These are phyloP conservation scores for Thelonectria discophora DNA, from an alignment of 2,329 filamentous ascomycete genomes.

Conservation along the genomic window DNA sequence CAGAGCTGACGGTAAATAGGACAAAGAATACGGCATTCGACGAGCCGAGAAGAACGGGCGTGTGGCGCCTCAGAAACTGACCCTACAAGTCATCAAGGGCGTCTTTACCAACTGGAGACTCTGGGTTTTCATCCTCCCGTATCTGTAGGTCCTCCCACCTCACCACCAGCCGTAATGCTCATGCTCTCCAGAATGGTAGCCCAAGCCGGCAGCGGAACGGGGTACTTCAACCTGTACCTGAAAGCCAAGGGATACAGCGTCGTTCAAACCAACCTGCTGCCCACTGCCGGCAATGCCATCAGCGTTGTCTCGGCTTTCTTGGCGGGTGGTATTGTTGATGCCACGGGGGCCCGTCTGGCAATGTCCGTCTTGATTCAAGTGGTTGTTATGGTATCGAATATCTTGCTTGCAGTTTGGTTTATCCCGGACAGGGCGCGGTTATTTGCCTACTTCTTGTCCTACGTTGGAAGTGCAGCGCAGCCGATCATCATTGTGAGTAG, in stretches of 20 bases:
- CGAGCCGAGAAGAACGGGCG: slow-evolving; percentile 21
- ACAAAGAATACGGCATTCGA: slow-evolving; percentile 21
- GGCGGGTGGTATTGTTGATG: slow-evolving; percentile 12
- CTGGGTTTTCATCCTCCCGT: slow-evolving; percentile 14
- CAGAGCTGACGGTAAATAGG: background rate
- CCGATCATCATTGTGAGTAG: slow-evolving; percentile 17
- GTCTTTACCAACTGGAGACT: slow-evolving; percentile 15
- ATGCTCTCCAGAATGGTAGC: slow-evolving; percentile 9
- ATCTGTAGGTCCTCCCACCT: background rate
- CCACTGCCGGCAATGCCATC: slow-evolving; percentile 13
- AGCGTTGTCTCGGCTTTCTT: slow-evolving; percentile 10
- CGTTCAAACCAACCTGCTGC: slow-evolving; percentile 7
- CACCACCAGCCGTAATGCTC: too few species aligned
- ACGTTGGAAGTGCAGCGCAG: slow-evolving; percentile 12
- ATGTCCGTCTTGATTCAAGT: slow-evolving; percentile 12
- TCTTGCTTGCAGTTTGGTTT: slow-evolving; percentile 11
- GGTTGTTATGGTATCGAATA: slow-evolving; percentile 6
- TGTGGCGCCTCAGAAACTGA: slow-evolving; percentile 21
- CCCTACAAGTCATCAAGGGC: slow-evolving; percentile 1
- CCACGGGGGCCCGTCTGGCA: slow-evolving; percentile 7
- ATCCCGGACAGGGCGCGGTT: slow-evolving; percentile 9
- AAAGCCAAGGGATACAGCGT: slow-evolving; percentile 14
- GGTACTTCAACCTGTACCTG: slow-evolving; percentile 19
- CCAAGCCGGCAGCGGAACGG: slow-evolving; percentile 11
- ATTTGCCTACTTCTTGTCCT: slow-evolving; percentile 19